These are phyloP conservation scores for Hamamelis virginiana DNA, from an alignment of 164 flowering plant species.

Conservation along the genomic window DNA sequence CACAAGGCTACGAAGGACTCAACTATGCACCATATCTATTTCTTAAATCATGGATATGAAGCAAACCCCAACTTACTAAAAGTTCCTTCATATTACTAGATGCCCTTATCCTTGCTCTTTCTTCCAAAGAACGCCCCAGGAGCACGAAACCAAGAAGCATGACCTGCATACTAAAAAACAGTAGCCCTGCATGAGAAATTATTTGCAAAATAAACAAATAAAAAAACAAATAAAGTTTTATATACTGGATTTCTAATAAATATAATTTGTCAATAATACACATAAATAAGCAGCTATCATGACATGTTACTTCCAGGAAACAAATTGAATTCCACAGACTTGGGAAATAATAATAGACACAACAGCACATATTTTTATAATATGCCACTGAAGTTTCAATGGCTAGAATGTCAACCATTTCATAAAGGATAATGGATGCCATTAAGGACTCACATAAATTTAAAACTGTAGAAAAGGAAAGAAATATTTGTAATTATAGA, in stretches of 20 bases:
- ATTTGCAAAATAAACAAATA: neutral
- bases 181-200: slow-evolving; percentile 31
- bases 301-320: neutral
- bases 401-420: too few species aligned
- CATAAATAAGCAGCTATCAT: neutral
- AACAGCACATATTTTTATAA: too few species aligned
- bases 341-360: neutral
- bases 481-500: too few species aligned
- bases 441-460: too few species aligned
- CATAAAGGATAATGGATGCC: too few species aligned
- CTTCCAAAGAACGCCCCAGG: slow-evolving; percentile 95
- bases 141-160: slow-evolving; percentile 99
- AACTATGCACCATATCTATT: neutral
- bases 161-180: slow-evolving; percentile 85
- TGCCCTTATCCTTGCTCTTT: slow-evolving; percentile 79
- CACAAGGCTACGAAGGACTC: neutral
- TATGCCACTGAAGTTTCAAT: too few species aligned
- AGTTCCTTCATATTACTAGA: slow-evolving; percentile 99
- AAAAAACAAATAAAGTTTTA: neutral
- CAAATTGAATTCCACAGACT: neutral
- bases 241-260: neutral
- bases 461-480: too few species aligned
- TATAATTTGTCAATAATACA: neutral
- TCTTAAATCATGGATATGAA: neutral
- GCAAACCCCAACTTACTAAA: slow-evolving; percentile 51